Base-by-base conservation (phyloP, 2,329 filamentous ascomycete genomes). In the Huntiella decipiens region DNA sequence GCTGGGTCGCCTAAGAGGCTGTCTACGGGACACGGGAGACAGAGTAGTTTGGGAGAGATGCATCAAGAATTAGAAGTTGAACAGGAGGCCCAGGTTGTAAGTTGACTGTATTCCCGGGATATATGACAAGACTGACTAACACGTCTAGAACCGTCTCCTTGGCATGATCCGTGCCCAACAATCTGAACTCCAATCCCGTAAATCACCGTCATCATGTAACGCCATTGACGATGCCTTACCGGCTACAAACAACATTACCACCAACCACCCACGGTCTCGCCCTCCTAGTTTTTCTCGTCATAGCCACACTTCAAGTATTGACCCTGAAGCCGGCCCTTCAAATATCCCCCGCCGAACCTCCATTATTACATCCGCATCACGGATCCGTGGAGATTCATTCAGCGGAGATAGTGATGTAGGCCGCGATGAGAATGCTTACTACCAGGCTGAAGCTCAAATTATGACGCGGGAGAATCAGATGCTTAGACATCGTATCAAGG, bases 381-480 rank as follows among this genome's bases (percentile, higher is more conserved):
- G 68, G 57, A 54, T 79, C 55, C 60, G 72, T 54, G 62, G 73
- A 40, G 66, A 71, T 33, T 77, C 73, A 2, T 73, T 76, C 52
- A 70, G 70, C 47, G 69, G 31, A 4, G 41, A 61, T 13, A 68
- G 65, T 44, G 70, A 68, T 32, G 77, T 84, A 74, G 70, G 63
- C 61, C 36, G 46, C 3, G 82, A 86, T 54, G 82, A 87, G 57
- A 77, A 71, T 52, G 77, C 79, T 1, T 86, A 85, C 58, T 87
- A 87, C 55, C 81, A 86, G 58, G 82, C 82, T 4, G 82, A 88
- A 61, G 84, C 81, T 1, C 79, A 84, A 60, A 85, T 75, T 62
- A 61, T 88, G 54, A 71, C 77, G 16, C 68, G 82, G 19, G 82
- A 87, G 63, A 88, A 87, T 53, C 82, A 87, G 60, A 86, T 88